Evolutionary conservation across 352 stramenopile genomes (phyloP), one percentile per base, ranked within the genome.

Genomic region (Pythium brachiatum): DNA sequence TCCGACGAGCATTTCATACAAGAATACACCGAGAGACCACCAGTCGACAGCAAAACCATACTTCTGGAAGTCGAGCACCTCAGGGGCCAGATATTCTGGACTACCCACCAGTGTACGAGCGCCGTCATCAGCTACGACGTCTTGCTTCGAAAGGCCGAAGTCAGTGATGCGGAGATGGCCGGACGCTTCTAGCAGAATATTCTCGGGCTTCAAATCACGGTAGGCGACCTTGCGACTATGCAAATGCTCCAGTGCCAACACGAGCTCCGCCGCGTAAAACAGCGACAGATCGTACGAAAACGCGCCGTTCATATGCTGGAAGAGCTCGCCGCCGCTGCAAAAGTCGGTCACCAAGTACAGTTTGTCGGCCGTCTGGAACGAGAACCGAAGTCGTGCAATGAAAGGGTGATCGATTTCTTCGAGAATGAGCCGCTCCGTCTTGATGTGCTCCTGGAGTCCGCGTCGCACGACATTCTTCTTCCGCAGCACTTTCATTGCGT

Each of bases 401-500:
- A 99, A 99, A 4, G 97, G 97, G 70, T 99, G 97, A 29, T 98
- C 84, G 34, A 97, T 88, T 62, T 98, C 88, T 64, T 97, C 97
- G 25, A 99, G 83, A 78, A 99, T 99, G 53, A 98, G 83, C 0
- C 97, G 86, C 75, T 99, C 98, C 0, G 95, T 97, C 65, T 98
- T 94, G 57, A 98, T 97, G 55, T 99, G 95, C 66, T 97, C 89
- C 44, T 98, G 83, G 26, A 95, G 84, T 11, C 97, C 96, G 16
- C 97, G 84, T 20, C 89, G 83, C 57, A 99, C 72, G 31, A 99
- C 80, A 44, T 95, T 88, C 32, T 77, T 78, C 63, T 99, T 98
- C 69, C 98, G 98, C 36, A 99, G 97, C 36, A 99, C 90, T 74
- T 99, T 99, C 96, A 99, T 99, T 7, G 97, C 97, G 62, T 95